Evolutionary conservation across 495 filamentous ascomycete genomes (phyloP), one percentile per base, ranked within the genome.

Genomic region (Poronia punctata): DNA sequence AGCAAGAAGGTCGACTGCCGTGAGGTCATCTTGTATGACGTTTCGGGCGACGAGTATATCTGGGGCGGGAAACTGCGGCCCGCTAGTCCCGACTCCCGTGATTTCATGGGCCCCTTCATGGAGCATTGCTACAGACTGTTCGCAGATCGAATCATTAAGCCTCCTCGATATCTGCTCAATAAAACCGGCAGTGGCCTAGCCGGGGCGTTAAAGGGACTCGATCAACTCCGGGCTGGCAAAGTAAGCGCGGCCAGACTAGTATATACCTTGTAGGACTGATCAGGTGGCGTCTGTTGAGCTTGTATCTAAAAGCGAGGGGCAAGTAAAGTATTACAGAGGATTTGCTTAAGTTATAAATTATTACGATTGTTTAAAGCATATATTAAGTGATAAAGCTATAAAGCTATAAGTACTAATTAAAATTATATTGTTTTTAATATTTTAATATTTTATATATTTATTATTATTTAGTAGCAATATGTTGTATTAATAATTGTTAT

Each of bases 201-300:
- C 36, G 60, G 59, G 4, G 49, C 61, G 10, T 3, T 63, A 21
- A 43, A 53, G 25, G 62, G 62, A 3, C n/a, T 65, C 38, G 33
- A 52, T 15, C 60, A 65, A 33, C 12, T 62, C 38, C 54, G 37
- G 41, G 30, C 40, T 15, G 50, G 47, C 1, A 49, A 40, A 46
- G 49, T 65, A 7, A 65, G 64, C 16, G 62, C 40, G 0, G 46
- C 9, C 6, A 67, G 65, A 50, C 38, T 65, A 35, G 60, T 65
- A 7, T 67, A 65, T 43, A 65, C 57, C 0, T n/a, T n/a, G n/a
- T n/a, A n/a, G n/a, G n/a, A n/a, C n/a, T n/a, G n/a, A n/a, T n/a
- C n/a, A n/a, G n/a, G n/a, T n/a, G n/a, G n/a, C n/a, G n/a, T n/a
- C n/a, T n/a, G n/a, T n/a, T n/a, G n/a, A n/a, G n/a, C n/a, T n/a